Conservation (phyloP, 441 rosid species). For the Populus tomentosa region DNA sequence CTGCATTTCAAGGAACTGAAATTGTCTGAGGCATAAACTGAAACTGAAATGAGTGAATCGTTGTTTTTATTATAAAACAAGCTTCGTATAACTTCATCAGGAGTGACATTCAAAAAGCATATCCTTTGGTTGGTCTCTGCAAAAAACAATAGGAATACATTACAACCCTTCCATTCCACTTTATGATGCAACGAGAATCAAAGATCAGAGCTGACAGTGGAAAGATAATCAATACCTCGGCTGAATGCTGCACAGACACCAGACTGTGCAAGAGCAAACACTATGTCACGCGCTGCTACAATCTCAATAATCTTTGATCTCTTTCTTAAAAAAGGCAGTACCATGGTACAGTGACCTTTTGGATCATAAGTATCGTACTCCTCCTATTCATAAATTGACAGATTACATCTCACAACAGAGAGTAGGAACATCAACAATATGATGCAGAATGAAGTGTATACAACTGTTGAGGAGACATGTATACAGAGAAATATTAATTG, state of each 20-base stretch:
- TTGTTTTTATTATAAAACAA: slow-evolving; percentile 72
- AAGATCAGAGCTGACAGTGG: neutral
- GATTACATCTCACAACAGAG: neutral
- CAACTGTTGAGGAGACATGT: neutral
- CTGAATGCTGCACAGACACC: slow-evolving; percentile 46
- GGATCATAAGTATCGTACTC: slow-evolving; percentile 97
- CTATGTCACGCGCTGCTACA: slow-evolving; percentile 91
- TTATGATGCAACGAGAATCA: neutral
- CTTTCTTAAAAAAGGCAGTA: slow-evolving; percentile 34
- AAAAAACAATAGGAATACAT: neutral
- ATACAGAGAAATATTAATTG: neutral
- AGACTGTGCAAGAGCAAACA: too few relatives aligned
- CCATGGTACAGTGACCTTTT: slow-evolving; percentile 72
- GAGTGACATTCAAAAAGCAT: slow-evolving; percentile 63
- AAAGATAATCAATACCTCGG: slow-evolving; percentile 45
- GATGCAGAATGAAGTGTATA: neutral
- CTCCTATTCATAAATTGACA: slow-evolving; percentile 38
- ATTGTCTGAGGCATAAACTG: slow-evolving; percentile 67
- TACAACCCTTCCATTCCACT: neutral
- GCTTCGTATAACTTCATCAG: slow-evolving; percentile 72
- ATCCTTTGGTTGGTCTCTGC: slow-evolving; percentile 62
- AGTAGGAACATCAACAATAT: neutral
- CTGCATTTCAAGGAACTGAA: slow-evolving; percentile 75
- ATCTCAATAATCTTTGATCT: slow-evolving; percentile 30
- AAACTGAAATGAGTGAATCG: slow-evolving; percentile 70